phyloP scores from a whole-genome alignment of 345 rosid species.

The Syzygium grande region DNA sequence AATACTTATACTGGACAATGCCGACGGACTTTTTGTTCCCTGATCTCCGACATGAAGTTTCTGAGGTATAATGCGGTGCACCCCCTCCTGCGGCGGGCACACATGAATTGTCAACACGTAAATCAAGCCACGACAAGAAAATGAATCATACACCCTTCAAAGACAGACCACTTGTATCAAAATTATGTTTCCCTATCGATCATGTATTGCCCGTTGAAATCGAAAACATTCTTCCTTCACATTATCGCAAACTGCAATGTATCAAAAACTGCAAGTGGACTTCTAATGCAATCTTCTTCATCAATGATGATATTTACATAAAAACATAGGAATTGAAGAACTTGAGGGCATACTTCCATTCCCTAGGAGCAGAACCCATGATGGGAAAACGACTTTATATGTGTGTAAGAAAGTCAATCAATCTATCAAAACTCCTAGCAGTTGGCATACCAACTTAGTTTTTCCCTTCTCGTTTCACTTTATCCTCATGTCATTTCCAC shows the following conservation, averaged over 20 bases:
- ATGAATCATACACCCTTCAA: neutral
- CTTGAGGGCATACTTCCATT: neutral
- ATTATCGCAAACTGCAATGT: neutral
- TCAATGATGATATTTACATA: neutral
- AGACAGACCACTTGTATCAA: neutral
- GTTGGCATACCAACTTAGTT: neutral
- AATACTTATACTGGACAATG: conserved; percentile 65
- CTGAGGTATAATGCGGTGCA: conserved; percentile 54
- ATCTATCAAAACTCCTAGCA: neutral
- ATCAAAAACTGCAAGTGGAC: neutral
- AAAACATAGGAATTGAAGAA: neutral
- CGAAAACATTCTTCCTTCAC: neutral
- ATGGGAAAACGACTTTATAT: neutral
- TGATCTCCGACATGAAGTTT: conserved; percentile 46
- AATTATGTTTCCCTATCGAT: neutral
- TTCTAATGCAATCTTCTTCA: neutral
- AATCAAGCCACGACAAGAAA: neutral
- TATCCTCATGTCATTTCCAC: neutral
- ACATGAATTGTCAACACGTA: neutral
- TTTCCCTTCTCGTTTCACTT: neutral
- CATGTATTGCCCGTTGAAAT: neutral
- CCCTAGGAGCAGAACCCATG: neutral
- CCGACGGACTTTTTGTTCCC: conserved; percentile 55
- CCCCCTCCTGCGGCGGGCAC: conserved; percentile 43
- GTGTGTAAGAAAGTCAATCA: neutral